A percentile compares a stretch with the other conserved stretches of the same genome.
Conservation (phyloP, 345 rosid species). For the Ricinus communis region DNA sequence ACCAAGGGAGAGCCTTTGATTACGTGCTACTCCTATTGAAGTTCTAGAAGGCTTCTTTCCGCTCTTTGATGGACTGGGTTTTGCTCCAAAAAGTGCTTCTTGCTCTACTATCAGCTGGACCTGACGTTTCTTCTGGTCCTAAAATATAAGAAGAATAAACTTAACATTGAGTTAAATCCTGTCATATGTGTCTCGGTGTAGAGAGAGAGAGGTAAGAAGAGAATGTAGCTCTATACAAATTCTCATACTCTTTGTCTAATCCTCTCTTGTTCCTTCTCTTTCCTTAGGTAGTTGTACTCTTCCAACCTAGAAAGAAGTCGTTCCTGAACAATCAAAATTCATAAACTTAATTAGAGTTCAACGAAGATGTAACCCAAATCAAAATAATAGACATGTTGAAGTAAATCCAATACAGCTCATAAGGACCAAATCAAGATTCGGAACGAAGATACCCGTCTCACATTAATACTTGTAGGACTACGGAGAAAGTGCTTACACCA, state of each 20-base stretch:
- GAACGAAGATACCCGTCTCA: not conserved
- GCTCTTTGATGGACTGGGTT: constrained; percentile 57
- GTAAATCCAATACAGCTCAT: not conserved
- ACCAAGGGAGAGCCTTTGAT: constrained; percentile 59
- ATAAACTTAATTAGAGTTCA: not conserved
- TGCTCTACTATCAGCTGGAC: constrained; percentile 61
- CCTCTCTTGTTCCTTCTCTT: constrained; percentile 61
- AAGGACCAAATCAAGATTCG: not conserved
- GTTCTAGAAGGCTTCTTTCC: constrained; percentile 48
- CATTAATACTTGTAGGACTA: not conserved
- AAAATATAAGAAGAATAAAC: constrained; percentile 13
- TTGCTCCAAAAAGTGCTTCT: constrained; percentile 60
- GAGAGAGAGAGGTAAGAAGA: not conserved
- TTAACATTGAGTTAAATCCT: not conserved
- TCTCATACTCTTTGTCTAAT: constrained; percentile 56
- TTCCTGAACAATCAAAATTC: constrained; percentile 36
- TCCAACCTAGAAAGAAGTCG: constrained; percentile 62
- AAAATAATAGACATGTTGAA: not conserved
- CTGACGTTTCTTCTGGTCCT: constrained; percentile 69
- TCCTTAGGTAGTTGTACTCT: constrained; percentile 46
- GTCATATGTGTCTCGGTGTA: not conserved
- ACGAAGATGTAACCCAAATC: not conserved
- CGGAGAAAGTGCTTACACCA: constrained; percentile 53
- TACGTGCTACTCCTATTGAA: constrained; percentile 34
- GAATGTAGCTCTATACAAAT: constrained; percentile 1